phyloP scores from a whole-genome alignment of 495 filamentous ascomycete species.

The Sabuloglossum arenarium region DNA sequence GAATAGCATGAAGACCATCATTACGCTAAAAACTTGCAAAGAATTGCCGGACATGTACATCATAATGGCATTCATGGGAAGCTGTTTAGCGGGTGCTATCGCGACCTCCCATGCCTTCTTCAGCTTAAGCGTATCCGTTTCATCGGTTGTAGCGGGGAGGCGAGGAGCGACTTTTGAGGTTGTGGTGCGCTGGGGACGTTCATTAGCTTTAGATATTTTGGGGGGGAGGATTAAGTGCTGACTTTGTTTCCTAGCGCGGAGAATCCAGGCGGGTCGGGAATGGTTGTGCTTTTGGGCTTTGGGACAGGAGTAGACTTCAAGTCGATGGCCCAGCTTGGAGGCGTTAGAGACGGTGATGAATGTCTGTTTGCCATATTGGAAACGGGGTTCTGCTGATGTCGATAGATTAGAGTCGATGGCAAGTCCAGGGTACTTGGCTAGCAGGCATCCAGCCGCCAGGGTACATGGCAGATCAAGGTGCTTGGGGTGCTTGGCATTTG shows the following conservation, averaged over 20 bases:
- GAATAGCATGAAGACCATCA: slow-evolving; percentile 99
- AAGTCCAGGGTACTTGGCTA: too few species aligned
- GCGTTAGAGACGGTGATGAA: slow-evolving; percentile 23
- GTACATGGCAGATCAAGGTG: neutral
- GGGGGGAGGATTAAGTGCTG: neutral
- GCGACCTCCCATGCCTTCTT: slow-evolving; percentile 99
- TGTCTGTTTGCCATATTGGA: neutral
- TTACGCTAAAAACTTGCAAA: slow-evolving; percentile 96
- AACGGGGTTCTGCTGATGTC: neutral
- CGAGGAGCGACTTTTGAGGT: slow-evolving; percentile 11
- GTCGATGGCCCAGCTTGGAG: slow-evolving; percentile 64
- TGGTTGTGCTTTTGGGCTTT: slow-evolving; percentile 33
- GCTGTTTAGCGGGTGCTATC: slow-evolving; percentile 75
- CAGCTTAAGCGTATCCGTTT: slow-evolving; percentile 85
- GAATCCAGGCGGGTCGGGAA: slow-evolving; percentile 81
- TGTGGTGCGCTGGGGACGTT: slow-evolving; percentile 9
- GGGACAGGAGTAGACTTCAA: slow-evolving; percentile 44
- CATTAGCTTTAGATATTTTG: neutral
- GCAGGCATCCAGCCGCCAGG: too few species aligned
- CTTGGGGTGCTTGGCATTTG: neutral
- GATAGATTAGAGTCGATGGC: too few species aligned
- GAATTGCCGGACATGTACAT: slow-evolving; percentile 99
- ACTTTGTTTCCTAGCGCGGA: slow-evolving; percentile 19
- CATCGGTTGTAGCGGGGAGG: slow-evolving; percentile 42
- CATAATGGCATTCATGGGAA: slow-evolving; percentile 97